phyloP scores from a whole-genome alignment of 305 asterid genomes.

The Ajuga reptans region DNA sequence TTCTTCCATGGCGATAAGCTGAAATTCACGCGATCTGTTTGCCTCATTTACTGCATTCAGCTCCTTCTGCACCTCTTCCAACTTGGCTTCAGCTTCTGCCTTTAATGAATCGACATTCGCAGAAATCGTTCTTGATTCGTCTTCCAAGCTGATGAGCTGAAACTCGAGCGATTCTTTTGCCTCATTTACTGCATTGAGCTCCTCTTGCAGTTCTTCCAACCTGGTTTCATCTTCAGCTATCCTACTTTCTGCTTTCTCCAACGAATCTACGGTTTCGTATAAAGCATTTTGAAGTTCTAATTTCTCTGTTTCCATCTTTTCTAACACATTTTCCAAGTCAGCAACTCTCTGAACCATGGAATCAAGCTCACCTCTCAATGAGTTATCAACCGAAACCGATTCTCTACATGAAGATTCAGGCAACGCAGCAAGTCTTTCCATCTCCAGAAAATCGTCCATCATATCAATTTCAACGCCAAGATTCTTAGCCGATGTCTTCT shows the following conservation, averaged over 20 bases:
- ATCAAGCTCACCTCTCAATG: slow-evolving; percentile 37
- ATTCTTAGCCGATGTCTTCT: slow-evolving; percentile 36
- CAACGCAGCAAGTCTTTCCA: slow-evolving; percentile 74
- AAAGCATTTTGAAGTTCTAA: slow-evolving; percentile 42
- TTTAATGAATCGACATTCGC: slow-evolving; percentile 40
- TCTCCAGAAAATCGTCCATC: slow-evolving; percentile 92
- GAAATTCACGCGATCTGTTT: slow-evolving; percentile 47
- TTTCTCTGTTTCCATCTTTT: slow-evolving; percentile 41
- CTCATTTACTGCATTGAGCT: slow-evolving; percentile 39
- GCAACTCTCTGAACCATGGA: slow-evolving; percentile 31
- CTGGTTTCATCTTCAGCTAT: slow-evolving; percentile 31
- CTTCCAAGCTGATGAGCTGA: slow-evolving; percentile 50
- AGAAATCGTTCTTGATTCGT: slow-evolving; percentile 46
- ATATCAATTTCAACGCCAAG: slow-evolving; percentile 49
- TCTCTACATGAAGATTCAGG: slow-evolving; percentile 32
- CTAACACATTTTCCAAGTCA: slow-evolving; percentile 39
- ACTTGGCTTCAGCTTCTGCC: slow-evolving; percentile 29
- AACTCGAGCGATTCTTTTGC: slow-evolving; percentile 46
- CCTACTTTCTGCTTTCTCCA: slow-evolving; percentile 34
- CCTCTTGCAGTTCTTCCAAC: slow-evolving; percentile 44
- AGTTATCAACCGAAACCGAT: slow-evolving; percentile 27
- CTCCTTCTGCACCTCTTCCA: slow-evolving; percentile 48
- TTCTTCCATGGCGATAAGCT: slow-evolving; percentile 45
- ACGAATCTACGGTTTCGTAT: slow-evolving; percentile 33
- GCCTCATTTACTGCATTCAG: slow-evolving; percentile 38